Evolutionary conservation across 2,329 filamentous ascomycete genomes (phyloP), one percentile per base, ranked within the genome.

Genomic region (Cytospora paraplurivora): DNA sequence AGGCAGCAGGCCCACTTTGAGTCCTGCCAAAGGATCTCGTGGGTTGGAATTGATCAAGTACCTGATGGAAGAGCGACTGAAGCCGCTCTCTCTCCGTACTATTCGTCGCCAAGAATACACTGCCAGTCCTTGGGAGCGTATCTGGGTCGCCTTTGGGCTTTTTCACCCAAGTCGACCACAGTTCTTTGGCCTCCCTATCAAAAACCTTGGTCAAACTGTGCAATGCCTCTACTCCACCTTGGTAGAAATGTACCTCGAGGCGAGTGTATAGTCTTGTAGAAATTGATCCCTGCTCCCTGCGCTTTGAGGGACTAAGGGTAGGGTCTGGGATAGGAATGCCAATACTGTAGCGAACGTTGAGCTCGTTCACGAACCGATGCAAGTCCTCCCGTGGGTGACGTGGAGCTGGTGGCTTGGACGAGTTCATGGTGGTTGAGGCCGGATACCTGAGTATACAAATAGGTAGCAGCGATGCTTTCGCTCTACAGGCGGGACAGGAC

Each of bases 331-430:
- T 60, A 3, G 57, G 47, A 4, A 75, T 56, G 19, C 68, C 72
- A 1, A 76, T 62, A 17, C 66, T 67, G 54, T 74, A 75, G 6
- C 67, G 62, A 11, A 41, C 41, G 54, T 76, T 75, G 6, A 76
- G 61, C 4, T 53, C 17, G 0, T 62, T 63, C 12, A 73, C 65
- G 13, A 69, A 67, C 5, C 61, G 61, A 51, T 57, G 57, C 21
- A 60, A 27, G 11, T 56, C 60, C 11, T 63, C 56, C 19, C 56
- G 52, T 4, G 56, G 60, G 56, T 63, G 52, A 17, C 33, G 52
- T 49, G 52, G 33, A 15, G 53, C 52, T 27, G n/a, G 27, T n/a
- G 11, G 44, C 19, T 21, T 50, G 21, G 55, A 38, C 17, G 54
- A 38, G 12, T 13, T 17, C 55, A 59, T 62, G 33, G 59, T 32